Conservation (phyloP, 345 rosid genomes). For the Citrus trifoliata region DNA sequence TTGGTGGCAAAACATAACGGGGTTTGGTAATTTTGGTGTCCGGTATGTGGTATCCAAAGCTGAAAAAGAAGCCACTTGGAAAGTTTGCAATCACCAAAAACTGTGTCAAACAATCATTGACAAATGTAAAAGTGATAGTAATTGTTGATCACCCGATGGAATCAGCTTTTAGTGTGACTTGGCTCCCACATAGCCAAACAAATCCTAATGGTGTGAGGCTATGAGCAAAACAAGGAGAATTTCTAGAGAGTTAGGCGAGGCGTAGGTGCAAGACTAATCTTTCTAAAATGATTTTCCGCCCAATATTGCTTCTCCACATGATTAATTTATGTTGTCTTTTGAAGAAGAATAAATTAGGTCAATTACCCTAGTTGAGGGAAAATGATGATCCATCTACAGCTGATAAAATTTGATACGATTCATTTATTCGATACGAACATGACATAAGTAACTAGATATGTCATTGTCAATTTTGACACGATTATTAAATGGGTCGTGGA, state of each 20-base stretch:
- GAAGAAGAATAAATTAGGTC: not conserved
- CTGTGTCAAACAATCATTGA: not conserved
- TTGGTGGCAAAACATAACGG: not conserved
- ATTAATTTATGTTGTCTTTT: not conserved
- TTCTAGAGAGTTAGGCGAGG: slow-evolving; percentile 1
- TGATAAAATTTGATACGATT: no score
- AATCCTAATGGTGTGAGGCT: not conserved
- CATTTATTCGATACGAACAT: fast-evolving
- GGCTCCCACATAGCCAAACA: slow-evolving; percentile 6
- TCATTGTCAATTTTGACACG: fast-evolving
- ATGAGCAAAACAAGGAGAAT: not conserved
- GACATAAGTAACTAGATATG: no score
- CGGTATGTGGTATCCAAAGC: not conserved
- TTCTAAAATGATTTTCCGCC: not conserved
- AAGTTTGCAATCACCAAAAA: not conserved
- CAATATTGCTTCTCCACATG: not conserved
- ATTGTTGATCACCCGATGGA: not conserved
- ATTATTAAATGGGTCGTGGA: fast-evolving
- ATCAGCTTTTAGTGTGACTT: not conserved
- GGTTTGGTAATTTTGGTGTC: slow-evolving; percentile 4
- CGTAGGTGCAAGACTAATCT: not conserved
- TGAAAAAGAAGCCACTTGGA: not conserved
- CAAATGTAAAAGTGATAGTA: not conserved
- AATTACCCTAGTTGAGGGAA: not conserved
- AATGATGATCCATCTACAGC: no score